Conservation (phyloP, 148 eudicot genomes). For the Arctostaphylos glauca region DNA sequence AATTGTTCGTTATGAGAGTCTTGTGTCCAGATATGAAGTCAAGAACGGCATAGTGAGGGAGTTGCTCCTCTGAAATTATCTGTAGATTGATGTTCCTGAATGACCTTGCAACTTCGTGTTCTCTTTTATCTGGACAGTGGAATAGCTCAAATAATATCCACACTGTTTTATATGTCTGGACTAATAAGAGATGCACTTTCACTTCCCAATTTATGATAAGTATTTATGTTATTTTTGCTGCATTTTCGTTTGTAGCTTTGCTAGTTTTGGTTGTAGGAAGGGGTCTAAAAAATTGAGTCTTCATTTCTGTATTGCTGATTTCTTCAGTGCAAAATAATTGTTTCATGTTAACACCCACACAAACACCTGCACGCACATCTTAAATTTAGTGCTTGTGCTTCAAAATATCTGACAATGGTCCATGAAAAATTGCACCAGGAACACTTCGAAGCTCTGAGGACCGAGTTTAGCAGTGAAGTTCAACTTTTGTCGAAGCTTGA, state of each 20-base stretch:
- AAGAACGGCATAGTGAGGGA: background rate
- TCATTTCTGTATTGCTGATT: background rate
- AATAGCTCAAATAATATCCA: background rate
- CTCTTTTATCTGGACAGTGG: background rate
- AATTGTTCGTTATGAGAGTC: background rate
- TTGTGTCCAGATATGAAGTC: background rate
- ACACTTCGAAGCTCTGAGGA: slow-evolving; percentile 49
- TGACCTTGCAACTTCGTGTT: background rate
- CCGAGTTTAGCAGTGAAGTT: slow-evolving; percentile 83
- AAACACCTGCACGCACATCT: background rate
- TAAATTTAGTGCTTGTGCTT: background rate
- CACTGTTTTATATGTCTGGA: background rate
- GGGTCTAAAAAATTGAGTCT: background rate
- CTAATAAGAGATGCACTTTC: background rate
- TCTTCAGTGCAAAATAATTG: background rate
- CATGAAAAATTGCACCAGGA: slow-evolving; percentile 49
- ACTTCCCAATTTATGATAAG: background rate
- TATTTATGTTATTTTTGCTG: background rate
- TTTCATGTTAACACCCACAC: background rate
- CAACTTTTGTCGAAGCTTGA: slow-evolving; percentile 89
- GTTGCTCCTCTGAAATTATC: background rate
- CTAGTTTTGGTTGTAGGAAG: slow-evolving; percentile 1
- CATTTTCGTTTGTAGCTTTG: background rate
- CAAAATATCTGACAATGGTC: background rate
- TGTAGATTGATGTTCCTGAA: background rate